A percentile compares a stretch with the other conserved stretches of the same genome.
Evolutionary conservation across 495 filamentous ascomycete species (phyloP).

Genomic region (Penicillium tannophilum): DNA sequence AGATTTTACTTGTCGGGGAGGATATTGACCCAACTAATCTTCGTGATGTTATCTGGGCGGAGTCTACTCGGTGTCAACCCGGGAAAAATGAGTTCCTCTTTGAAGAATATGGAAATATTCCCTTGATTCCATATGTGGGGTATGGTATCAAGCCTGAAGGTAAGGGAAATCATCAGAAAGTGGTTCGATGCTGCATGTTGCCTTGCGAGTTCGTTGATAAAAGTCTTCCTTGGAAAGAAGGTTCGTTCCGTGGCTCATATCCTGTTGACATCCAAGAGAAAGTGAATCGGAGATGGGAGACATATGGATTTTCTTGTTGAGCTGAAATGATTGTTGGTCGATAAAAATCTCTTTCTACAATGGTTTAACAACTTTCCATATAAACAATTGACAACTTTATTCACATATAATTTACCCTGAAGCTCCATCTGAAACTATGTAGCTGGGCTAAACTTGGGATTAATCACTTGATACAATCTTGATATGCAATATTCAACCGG

Average conservation of each 20-base stretch:
- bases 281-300: conserved; percentile 14
- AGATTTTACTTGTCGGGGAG: conserved; percentile 30
- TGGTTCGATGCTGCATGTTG: conserved; percentile 22
- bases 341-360: neutral
- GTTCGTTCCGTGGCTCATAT: conserved; percentile 21
- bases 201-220: conserved; percentile 21
- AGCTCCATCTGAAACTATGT: too few relatives aligned
- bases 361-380: too few relatives aligned
- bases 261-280: conserved; percentile 17
- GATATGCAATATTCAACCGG: too few relatives aligned
- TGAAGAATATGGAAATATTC: conserved; percentile 28
- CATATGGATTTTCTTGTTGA: conserved; percentile 6
- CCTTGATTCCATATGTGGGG: conserved; percentile 33
- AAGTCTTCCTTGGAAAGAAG: conserved; percentile 17
- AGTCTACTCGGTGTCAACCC: conserved; percentile 34
- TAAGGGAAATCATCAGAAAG: conserved; percentile 15
- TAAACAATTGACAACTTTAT: too few relatives aligned
- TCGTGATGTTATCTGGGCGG: conserved; percentile 36
- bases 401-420: too few relatives aligned
- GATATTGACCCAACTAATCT: conserved; percentile 31
- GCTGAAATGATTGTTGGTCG: neutral
- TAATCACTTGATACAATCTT: too few relatives aligned
- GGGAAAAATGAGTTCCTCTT: conserved; percentile 30
- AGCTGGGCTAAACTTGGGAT: too few relatives aligned
- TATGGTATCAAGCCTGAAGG: conserved; percentile 19